A percentile compares a stretch with the other conserved stretches of the same genome.
Evolutionary conservation across 345 rosid genomes (phyloP).

Genomic region (Melaleuca alternifolia): DNA sequence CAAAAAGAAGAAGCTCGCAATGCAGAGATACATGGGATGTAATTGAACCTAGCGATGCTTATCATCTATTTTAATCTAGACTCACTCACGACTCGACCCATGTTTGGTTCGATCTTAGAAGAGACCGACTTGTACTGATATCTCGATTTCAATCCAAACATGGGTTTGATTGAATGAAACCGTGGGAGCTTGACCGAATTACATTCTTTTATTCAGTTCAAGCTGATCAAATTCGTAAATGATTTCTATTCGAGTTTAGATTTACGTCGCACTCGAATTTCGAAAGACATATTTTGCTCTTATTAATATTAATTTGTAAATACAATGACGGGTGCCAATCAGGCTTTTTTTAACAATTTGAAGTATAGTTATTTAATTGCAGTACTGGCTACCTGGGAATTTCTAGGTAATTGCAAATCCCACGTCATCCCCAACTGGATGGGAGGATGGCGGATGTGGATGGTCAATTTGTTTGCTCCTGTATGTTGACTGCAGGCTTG

Average conservation of each 20-base stretch:
- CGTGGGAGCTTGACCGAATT: rapidly evolving
- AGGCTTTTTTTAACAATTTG: background rate
- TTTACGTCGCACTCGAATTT: background rate
- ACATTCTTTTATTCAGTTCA: background rate
- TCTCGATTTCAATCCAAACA: background rate
- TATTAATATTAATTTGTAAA: no score
- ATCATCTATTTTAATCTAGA: rapidly evolving
- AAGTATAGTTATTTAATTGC: background rate
- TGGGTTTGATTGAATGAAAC: background rate
- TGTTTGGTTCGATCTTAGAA: background rate
- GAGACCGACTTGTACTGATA: rapidly evolving
- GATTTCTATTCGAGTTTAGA: background rate
- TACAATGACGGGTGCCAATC: background rate
- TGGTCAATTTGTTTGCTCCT: background rate
- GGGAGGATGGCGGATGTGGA: background rate
- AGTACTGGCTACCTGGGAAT: background rate
- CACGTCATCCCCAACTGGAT: background rate
- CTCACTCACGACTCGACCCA: background rate
- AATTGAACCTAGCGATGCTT: rapidly evolving
- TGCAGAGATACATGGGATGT: background rate
- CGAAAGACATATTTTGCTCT: no score
- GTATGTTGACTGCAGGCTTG: background rate
- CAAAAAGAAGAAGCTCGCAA: background rate
- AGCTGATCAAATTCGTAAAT: background rate
- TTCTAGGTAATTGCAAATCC: background rate